These are phyloP conservation scores for Chloranthus sessilifolius DNA, from an alignment of 164 flowering plant genomes.

Conservation along the genomic window DNA sequence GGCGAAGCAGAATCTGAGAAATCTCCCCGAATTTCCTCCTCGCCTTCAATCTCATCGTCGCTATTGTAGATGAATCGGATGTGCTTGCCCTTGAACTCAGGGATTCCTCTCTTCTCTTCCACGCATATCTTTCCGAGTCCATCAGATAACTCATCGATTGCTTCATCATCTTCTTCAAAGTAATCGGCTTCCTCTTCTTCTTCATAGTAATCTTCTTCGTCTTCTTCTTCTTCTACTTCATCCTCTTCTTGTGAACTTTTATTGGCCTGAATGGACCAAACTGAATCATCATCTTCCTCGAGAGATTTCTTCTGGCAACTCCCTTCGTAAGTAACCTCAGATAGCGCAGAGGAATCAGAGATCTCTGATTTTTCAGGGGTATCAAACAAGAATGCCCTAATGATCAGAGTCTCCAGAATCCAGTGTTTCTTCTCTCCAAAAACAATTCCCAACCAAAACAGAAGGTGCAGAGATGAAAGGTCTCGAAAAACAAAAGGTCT, in stretches of 20 bases:
- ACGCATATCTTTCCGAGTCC: constrained; percentile 11
- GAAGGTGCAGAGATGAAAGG: too few species aligned
- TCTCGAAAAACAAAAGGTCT: too few species aligned
- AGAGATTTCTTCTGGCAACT: constrained; percentile 8
- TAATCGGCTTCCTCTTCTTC: constrained; percentile 16
- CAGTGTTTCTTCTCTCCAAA: constrained; percentile 17
- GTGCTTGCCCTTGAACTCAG: constrained; percentile 9
- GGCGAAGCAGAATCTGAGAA: constrained; percentile 12
- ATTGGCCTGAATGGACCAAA: constrained; percentile 82
- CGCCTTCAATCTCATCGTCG: constrained; percentile 18
- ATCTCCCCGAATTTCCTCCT: constrained; percentile 4
- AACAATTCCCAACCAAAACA: too few species aligned
- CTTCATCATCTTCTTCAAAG: constrained; percentile 11
- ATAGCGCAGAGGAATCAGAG: constrained; percentile 35
- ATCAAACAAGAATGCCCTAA: constrained; percentile 54
- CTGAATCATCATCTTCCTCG: constrained; percentile 54
- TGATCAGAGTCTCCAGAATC: constrained; percentile 34
- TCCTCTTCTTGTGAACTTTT: constrained; percentile 49
- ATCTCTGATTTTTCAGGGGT: constrained; percentile 68
- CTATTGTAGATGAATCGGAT: constrained; percentile 21
- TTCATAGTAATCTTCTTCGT: constrained; percentile 24
- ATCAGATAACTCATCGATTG: constrained; percentile 9
- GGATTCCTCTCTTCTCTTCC: constrained; percentile 9
- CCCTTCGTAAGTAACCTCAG: constrained; percentile 30
- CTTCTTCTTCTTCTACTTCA: constrained; percentile 25